Evolutionary conservation across 73 alveolate species (phyloP).

Genomic region (Paramecium pentaurelia): DNA sequence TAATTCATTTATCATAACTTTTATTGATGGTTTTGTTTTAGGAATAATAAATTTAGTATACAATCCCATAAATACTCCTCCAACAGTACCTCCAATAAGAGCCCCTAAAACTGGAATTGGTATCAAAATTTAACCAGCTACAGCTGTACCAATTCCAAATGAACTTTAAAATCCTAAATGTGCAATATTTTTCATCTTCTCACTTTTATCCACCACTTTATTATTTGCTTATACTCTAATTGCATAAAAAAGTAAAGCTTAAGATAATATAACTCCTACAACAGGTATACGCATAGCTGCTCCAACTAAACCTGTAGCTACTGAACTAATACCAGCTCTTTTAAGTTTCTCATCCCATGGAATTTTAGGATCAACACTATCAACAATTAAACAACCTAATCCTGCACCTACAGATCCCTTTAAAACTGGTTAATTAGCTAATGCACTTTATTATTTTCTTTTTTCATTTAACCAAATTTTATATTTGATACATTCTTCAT

Average conservation of each 20-base stretch:
- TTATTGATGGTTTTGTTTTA: slow-evolving; percentile 2
- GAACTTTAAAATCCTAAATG: slow-evolving; percentile 10
- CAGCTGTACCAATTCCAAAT: slow-evolving; percentile 19
- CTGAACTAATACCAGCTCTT: slow-evolving; percentile 20
- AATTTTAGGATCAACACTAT: slow-evolving; percentile 11
- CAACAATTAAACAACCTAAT: slow-evolving; percentile 34
- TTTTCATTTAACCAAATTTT: background rate
- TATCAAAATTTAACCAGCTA: slow-evolving; percentile 10
- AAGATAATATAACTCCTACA: background rate
- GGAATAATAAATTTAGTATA: background rate
- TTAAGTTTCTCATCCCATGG: slow-evolving; percentile 43
- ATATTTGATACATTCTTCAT: background rate
- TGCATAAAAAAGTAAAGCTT: slow-evolving; percentile 26
- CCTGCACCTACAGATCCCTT: slow-evolving; percentile 47
- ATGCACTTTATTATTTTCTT: background rate
- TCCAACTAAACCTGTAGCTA: slow-evolving; percentile 20
- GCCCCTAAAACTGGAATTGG: slow-evolving; percentile 45
- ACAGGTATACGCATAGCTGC: slow-evolving; percentile 43
- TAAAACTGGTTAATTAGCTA: background rate
- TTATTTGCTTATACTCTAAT: background rate
- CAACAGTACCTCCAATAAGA: slow-evolving; percentile 39
- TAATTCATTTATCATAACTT: background rate
- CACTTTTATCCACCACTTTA: background rate
- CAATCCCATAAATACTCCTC: slow-evolving; percentile 39
- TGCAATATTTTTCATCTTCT: slow-evolving; percentile 25